These are phyloP conservation scores for Verticillium albo-atrum DNA, from an alignment of 2,329 filamentous ascomycete genomes.

Conservation along the genomic window DNA sequence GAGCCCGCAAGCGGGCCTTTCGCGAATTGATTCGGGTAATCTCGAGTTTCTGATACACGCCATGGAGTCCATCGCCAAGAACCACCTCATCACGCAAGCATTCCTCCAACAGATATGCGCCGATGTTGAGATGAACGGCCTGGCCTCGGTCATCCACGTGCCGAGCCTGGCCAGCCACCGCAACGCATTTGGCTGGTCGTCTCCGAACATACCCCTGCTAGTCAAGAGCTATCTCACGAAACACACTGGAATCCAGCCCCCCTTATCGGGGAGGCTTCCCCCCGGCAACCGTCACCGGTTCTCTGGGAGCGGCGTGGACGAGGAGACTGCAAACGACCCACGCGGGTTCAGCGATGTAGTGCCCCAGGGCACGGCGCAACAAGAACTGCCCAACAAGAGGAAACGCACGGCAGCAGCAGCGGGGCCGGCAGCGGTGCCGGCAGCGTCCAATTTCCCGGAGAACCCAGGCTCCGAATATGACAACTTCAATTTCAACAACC, in stretches of 20 bases:
- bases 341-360: neutral
- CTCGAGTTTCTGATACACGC: slow-evolving; percentile 74
- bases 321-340: neutral
- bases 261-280: slow-evolving; percentile 40
- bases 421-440: too few species aligned
- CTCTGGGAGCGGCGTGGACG: neutral
- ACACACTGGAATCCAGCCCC: slow-evolving; percentile 32
- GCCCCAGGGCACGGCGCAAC: neutral
- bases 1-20: slow-evolving; percentile 54
- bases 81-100: slow-evolving; percentile 72
- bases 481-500: neutral
- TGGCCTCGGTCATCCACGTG: slow-evolving; percentile 30
- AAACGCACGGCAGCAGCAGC: slow-evolving; percentile 7
- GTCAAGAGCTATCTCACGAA: slow-evolving; percentile 38
- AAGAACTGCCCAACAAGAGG: slow-evolving; percentile 12
- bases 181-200: slow-evolving; percentile 19
- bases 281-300: slow-evolving; percentile 17
- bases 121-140: slow-evolving; percentile 62
- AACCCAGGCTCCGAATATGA: neutral
- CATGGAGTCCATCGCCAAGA: slow-evolving; percentile 71
- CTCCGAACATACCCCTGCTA: slow-evolving; percentile 42
- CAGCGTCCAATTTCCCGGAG: neutral
- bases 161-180: slow-evolving; percentile 28
- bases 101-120: slow-evolving; percentile 82
- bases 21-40: slow-evolving; percentile 37